Conservation (phyloP, 2,329 filamentous ascomycete species). For the Ophiognomonia clavigignenti-juglandacearum region DNA sequence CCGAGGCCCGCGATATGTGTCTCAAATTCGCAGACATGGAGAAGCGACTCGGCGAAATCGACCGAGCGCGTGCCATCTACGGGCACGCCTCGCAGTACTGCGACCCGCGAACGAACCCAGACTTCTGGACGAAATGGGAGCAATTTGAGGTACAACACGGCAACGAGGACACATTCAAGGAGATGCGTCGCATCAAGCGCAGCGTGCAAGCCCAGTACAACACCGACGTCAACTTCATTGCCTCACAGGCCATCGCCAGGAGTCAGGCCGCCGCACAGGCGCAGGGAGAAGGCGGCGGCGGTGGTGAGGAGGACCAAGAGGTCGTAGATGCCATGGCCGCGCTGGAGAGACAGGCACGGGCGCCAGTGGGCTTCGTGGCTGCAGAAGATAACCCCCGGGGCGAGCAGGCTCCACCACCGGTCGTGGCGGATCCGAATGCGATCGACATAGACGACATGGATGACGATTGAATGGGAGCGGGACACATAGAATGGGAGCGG, state of each 20-base stretch:
- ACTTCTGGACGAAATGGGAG: conserved; percentile 97
- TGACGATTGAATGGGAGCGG: conserved; percentile 40
- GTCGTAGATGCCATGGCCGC: conserved; percentile 81
- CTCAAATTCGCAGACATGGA: conserved; percentile 83
- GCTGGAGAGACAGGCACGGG: conserved; percentile 81
- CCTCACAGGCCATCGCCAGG: conserved; percentile 85
- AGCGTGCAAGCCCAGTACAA: conserved; percentile 98
- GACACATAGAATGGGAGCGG: conserved; percentile 1
- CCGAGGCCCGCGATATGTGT: conserved; percentile 95
- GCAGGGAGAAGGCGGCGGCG: conserved; percentile 36
- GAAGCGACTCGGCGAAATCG: conserved; percentile 58
- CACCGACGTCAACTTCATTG: conserved; percentile 98
- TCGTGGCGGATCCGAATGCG: conserved; percentile 72
- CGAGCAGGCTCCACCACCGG: conserved; percentile 34
- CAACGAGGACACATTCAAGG: conserved; percentile 98
- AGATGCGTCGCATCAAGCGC: conserved; percentile 96
- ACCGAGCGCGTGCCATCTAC: conserved; percentile 91
- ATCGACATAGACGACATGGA: conserved; percentile 75
- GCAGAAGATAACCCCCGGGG: conserved; percentile 71
- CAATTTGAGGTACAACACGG: conserved; percentile 95
- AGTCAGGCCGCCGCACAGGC: conserved; percentile 57
- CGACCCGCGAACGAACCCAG: conserved; percentile 83
- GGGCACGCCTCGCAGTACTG: conserved; percentile 96
- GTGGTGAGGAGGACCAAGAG: conserved; percentile 39
- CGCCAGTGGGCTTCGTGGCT: conserved; percentile 86